Conservation (phyloP, 2,329 filamentous ascomycete genomes). For the Emericellopsis atlantica region DNA sequence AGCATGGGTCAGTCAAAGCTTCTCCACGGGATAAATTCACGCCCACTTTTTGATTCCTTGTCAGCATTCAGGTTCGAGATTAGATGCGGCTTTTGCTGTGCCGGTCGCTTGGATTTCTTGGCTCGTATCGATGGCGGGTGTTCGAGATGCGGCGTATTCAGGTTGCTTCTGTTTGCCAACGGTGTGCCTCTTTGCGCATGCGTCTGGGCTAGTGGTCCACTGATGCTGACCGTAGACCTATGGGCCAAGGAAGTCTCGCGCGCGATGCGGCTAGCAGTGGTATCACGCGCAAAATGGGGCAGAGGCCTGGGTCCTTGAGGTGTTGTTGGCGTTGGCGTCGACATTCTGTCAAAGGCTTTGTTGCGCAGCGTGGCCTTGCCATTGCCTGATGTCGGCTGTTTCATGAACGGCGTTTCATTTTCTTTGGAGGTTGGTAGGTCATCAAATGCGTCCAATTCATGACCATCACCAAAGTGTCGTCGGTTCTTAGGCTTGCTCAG, state of each 20-base stretch:
- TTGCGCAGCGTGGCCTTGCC: slow-evolving; percentile 50
- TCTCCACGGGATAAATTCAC: not conserved
- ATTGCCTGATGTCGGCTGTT: slow-evolving; percentile 60
- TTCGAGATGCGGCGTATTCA: slow-evolving; percentile 26
- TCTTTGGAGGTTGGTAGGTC: slow-evolving; percentile 82
- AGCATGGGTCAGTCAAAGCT: not conserved
- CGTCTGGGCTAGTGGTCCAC: slow-evolving; percentile 39
- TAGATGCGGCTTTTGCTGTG: slow-evolving; percentile 69
- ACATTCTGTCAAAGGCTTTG: slow-evolving; percentile 32
- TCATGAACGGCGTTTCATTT: slow-evolving; percentile 71
- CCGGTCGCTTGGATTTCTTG: slow-evolving; percentile 46
- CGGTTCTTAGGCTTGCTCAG: slow-evolving; percentile 54
- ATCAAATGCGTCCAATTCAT: slow-evolving; percentile 86
- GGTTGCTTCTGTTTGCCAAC: slow-evolving; percentile 33
- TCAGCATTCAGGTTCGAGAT: slow-evolving; percentile 71
- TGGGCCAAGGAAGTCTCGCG: slow-evolving; percentile 50
- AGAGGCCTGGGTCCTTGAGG: slow-evolving; percentile 41
- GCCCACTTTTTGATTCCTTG: slow-evolving; percentile 70
- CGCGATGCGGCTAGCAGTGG: slow-evolving; percentile 51
- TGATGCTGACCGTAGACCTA: slow-evolving; percentile 39
- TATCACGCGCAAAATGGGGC: slow-evolving; percentile 55
- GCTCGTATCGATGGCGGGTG: slow-evolving; percentile 31
- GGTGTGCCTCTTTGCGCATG: slow-evolving; percentile 42
- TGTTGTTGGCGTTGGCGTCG: slow-evolving; percentile 29
- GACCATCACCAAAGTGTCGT: slow-evolving; percentile 71